Evolutionary conservation across 2,329 filamentous ascomycete genomes (phyloP).

Genomic region (Arthroderma uncinatum): DNA sequence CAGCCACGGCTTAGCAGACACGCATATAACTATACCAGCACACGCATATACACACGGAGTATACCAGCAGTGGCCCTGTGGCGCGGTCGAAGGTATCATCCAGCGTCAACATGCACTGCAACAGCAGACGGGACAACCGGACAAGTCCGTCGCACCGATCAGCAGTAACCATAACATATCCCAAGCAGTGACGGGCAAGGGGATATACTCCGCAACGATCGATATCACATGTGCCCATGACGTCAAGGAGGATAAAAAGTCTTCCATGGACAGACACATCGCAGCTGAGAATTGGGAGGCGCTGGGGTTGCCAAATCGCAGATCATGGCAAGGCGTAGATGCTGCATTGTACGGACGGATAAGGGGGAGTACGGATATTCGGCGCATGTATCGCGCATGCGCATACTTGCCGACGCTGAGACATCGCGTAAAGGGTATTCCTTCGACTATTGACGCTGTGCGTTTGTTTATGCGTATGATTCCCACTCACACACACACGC

Average conservation of each 20-base stretch:
- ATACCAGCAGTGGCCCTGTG: too few species aligned
- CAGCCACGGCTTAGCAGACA: background rate
- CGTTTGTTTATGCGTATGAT: background rate
- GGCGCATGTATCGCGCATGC: background rate
- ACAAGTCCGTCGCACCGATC: constrained; percentile 3
- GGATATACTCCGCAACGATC: background rate
- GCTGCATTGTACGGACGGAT: background rate
- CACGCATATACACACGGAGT: too few species aligned
- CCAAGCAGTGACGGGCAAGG: background rate
- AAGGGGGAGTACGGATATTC: background rate
- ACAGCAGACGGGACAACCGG: background rate
- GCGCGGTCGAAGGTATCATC: background rate
- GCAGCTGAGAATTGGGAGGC: constrained; percentile 3
- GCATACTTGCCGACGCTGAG: background rate
- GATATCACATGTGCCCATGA: constrained; percentile 1
- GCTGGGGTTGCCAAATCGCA: background rate
- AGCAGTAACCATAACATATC: background rate
- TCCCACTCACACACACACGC: background rate
- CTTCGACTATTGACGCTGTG: background rate
- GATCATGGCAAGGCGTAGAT: background rate
- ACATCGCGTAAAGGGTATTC: background rate
- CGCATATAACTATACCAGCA: background rate
- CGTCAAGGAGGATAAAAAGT: background rate
- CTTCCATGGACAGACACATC: background rate
- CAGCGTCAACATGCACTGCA: background rate